Conservation (phyloP, 2,329 filamentous ascomycete species). For the Sclerotinia nivalis region DNA sequence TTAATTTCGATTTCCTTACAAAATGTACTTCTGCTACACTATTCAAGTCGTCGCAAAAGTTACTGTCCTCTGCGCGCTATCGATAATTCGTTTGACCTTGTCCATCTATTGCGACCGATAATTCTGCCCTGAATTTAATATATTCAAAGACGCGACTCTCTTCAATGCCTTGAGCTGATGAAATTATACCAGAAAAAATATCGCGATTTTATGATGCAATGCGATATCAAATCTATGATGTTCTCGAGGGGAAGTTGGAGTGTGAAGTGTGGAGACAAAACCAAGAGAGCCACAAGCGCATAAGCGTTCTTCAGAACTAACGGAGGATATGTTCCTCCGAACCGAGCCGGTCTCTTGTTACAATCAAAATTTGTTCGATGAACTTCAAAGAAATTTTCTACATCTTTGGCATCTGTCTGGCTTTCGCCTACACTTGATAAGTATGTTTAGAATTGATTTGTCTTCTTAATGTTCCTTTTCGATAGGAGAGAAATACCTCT, state of each 20-base stretch:
- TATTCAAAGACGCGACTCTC: not conserved
- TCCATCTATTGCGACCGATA: conserved; percentile 4
- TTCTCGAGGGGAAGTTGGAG: conserved; percentile 16
- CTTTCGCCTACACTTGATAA: not conserved
- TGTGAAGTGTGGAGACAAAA: conserved; percentile 15
- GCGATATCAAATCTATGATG: conserved; percentile 12
- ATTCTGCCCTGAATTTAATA: not conserved
- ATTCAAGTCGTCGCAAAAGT: conserved; percentile 9
- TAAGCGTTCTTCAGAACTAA: not conserved
- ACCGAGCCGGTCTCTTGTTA: not conserved
- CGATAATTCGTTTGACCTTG: conserved; percentile 4
- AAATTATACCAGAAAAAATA: not conserved
- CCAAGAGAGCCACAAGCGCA: not conserved
- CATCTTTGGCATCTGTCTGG: not conserved
- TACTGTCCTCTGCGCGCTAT: conserved; percentile 16
- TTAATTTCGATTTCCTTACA: not conserved
- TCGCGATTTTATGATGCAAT: conserved; percentile 13
- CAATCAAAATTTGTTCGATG: too few species aligned
- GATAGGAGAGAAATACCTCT: too few species aligned
- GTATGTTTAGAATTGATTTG: too few species aligned
- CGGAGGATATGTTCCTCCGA: not conserved
- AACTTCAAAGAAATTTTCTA: not conserved
- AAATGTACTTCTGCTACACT: conserved; percentile 2
- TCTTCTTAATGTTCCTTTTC: too few species aligned
- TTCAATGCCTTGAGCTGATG: not conserved